Conservation (phyloP, 2,329 filamentous ascomycete species). For the Penicillium verrucosum region DNA sequence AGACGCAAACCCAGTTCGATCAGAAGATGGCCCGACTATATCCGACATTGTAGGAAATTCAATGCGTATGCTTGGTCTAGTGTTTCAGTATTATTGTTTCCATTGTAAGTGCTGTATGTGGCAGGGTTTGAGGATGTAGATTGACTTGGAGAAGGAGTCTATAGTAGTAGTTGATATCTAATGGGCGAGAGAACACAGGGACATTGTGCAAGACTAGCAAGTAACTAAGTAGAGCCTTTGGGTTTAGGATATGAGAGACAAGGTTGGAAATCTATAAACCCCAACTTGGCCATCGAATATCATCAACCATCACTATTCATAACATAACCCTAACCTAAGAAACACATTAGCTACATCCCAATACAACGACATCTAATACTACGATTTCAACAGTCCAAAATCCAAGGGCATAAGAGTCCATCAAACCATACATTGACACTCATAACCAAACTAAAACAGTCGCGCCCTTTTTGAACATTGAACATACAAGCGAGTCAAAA, state of each 20-base stretch:
- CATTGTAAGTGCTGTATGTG: background rate
- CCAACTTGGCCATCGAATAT: background rate
- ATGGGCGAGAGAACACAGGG: background rate
- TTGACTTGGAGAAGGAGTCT: background rate
- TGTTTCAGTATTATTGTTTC: background rate
- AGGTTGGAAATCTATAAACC: background rate
- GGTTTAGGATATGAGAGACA: no score
- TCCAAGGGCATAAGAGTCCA: background rate
- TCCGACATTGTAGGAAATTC: background rate
- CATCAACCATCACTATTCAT: constrained; percentile 6
- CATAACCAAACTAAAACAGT: constrained; percentile 5
- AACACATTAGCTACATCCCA: constrained; percentile 3
- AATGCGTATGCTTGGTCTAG: background rate
- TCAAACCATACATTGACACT: constrained; percentile 5
- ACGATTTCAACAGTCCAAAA: background rate
- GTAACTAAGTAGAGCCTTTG: no score
- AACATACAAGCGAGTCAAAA: background rate
- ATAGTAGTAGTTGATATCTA: background rate
- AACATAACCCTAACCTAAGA: no score
- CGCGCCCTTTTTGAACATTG: constrained; percentile 6
- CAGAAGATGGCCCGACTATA: no score
- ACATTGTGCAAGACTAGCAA: background rate
- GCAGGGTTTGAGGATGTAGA: background rate
- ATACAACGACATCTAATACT: background rate
- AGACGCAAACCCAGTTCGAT: no score